phyloP scores from a whole-genome alignment of 2,329 filamentous ascomycete genomes.

The Hymenoscyphus albidus region DNA sequence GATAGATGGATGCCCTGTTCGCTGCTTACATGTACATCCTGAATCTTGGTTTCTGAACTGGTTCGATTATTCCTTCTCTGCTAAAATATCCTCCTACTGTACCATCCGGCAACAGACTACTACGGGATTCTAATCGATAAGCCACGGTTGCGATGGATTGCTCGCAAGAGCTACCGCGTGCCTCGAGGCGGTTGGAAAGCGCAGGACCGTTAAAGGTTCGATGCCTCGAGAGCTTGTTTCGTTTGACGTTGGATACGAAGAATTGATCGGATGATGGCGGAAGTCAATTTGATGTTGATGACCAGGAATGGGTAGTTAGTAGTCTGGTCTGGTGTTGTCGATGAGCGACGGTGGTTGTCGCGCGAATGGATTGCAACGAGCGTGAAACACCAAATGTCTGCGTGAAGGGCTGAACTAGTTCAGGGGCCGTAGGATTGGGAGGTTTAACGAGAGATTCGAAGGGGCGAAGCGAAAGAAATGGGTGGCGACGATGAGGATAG shows the following conservation, averaged over 20 bases:
- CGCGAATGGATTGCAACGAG: constrained; percentile 24
- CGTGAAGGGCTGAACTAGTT: constrained; percentile 10
- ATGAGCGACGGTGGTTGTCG: constrained; percentile 2
- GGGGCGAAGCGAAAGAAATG: not conserved
- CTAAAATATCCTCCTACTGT: constrained; percentile 37
- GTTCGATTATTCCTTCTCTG: constrained; percentile 31
- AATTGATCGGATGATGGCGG: constrained; percentile 14
- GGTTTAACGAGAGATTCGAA: not conserved
- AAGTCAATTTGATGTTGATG: constrained; percentile 17
- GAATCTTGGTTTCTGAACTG: constrained; percentile 32
- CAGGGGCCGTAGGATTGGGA: not conserved
- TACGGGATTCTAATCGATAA: constrained; percentile 43
- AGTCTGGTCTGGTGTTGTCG: constrained; percentile 11
- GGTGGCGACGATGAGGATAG: not conserved
- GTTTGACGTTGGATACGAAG: not conserved
- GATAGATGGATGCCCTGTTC: not conserved
- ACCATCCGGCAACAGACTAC: constrained; percentile 41
- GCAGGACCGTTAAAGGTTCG: constrained; percentile 9
- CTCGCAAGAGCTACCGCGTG: constrained; percentile 26
- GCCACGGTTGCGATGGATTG: constrained; percentile 43
- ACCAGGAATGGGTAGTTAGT: constrained; percentile 18
- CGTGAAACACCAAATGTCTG: constrained; percentile 18
- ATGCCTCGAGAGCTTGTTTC: not conserved
- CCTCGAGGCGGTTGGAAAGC: constrained; percentile 11
- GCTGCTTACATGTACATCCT: constrained; percentile 56